A percentile compares a stretch with the other conserved stretches of the same genome.
phyloP scores from a whole-genome alignment of 306 rosid species.

The Sophora flavescens region DNA sequence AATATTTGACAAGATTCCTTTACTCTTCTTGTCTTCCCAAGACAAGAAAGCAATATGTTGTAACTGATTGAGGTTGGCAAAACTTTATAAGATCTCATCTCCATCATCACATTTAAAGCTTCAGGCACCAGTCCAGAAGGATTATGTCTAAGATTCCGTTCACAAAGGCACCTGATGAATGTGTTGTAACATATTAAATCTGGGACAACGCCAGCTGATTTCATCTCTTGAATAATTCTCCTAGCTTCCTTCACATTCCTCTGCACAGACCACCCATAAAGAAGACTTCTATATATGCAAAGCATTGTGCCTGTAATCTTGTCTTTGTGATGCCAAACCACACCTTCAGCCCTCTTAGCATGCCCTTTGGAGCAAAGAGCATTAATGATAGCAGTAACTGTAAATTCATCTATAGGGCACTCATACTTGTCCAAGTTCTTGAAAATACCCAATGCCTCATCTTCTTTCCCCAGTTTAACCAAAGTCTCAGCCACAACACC shows the following conservation, averaged over 20 bases:
- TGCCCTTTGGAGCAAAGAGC: conserved; percentile 85
- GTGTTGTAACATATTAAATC: conserved; percentile 82
- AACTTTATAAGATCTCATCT: conserved; percentile 72
- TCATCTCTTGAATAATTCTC: conserved; percentile 82
- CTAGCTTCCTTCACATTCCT: conserved; percentile 87
- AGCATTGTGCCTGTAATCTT: conserved; percentile 59
- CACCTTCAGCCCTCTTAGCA: conserved; percentile 88
- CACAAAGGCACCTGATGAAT: conserved; percentile 78
- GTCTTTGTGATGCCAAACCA: conserved; percentile 74
- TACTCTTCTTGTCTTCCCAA: conserved; percentile 78
- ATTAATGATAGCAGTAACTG: conserved; percentile 68
- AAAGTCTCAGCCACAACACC: conserved; percentile 66
- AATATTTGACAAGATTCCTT: conserved; percentile 76
- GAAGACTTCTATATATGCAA: conserved; percentile 71
- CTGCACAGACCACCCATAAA: conserved; percentile 83
- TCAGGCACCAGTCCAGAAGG: conserved; percentile 92
- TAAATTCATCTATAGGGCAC: conserved; percentile 66
- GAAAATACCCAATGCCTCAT: conserved; percentile 82
- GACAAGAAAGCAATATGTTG: conserved; percentile 76
- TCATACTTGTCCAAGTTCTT: conserved; percentile 75
- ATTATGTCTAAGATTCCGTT: conserved; percentile 66
- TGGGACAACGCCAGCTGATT: conserved; percentile 61
- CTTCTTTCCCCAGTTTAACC: conserved; percentile 75
- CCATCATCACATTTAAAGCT: conserved; percentile 83
- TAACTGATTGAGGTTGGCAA: conserved; percentile 68